These are phyloP conservation scores for Lippia alba DNA, from an alignment of 305 asterid genomes.

Conservation along the genomic window DNA sequence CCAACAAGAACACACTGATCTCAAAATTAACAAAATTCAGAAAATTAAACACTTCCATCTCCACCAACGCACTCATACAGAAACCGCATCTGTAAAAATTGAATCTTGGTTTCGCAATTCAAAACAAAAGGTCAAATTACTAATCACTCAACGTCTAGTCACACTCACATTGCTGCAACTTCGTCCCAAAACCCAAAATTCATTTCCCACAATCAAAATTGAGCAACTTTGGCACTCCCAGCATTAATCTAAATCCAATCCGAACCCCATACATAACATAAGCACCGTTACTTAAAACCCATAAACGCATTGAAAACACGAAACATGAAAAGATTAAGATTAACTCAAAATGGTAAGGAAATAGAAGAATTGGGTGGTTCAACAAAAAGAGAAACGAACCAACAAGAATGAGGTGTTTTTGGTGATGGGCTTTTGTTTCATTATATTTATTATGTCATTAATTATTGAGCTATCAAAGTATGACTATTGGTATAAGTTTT, in stretches of 20 bases:
- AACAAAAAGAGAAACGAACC: slow-evolving; percentile 40
- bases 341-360: neutral
- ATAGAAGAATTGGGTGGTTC: neutral
- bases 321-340: neutral
- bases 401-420: slow-evolving; percentile 68
- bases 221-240: neutral
- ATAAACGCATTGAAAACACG: neutral
- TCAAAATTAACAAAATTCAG: slow-evolving; percentile 10
- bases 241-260: slow-evolving; percentile 24
- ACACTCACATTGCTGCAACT: slow-evolving; percentile 2
- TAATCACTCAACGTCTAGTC: slow-evolving; percentile 7
- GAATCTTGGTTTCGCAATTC: slow-evolving; percentile 4
- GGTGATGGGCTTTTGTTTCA: too few relatives aligned
- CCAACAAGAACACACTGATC: neutral
- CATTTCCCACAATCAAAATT: slow-evolving; percentile 4
- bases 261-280: slow-evolving; percentile 11
- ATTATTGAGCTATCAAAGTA: too few relatives aligned
- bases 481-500: too few relatives aligned
- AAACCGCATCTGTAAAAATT: slow-evolving; percentile 9
- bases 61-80: neutral
- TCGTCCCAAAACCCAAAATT: neutral
- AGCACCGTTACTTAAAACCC: neutral
- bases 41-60: neutral
- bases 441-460: too few relatives aligned
- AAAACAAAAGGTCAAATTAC: neutral